phyloP scores from a whole-genome alignment of 371 early-diverging fungal species.

The Fennellomyces sp. region DNA sequence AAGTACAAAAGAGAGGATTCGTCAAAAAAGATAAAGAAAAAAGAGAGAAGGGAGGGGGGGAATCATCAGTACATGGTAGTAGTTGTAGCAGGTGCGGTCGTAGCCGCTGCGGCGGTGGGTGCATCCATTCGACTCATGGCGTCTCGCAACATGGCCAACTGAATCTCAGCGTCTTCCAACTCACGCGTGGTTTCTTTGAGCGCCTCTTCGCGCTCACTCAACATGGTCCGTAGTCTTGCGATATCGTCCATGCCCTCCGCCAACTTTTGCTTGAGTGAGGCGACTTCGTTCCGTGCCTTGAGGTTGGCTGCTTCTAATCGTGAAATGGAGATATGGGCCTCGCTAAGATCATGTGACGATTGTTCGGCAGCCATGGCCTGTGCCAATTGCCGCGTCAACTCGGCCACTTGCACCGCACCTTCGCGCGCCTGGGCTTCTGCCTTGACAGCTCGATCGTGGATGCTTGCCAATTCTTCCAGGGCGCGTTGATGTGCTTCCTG shows the following conservation, averaged over 20 bases:
- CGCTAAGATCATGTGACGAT: slow-evolving; percentile 36
- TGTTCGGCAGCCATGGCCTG: slow-evolving; percentile 17
- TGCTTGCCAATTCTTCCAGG: slow-evolving; percentile 41
- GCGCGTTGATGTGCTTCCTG: slow-evolving; percentile 53
- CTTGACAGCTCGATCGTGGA: slow-evolving; percentile 41
- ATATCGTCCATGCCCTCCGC: slow-evolving; percentile 60
- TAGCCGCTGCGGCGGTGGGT: background rate
- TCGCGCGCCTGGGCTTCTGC: slow-evolving; percentile 54
- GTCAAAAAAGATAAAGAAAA: background rate
- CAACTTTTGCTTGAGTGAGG: slow-evolving; percentile 52
- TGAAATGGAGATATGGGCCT: slow-evolving; percentile 58
- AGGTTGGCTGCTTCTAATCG: slow-evolving; percentile 62
- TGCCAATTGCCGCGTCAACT: slow-evolving; percentile 28
- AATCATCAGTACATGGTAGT: background rate
- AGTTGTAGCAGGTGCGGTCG: slow-evolving; percentile 2
- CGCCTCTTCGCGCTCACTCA: slow-evolving; percentile 54
- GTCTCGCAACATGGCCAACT: slow-evolving; percentile 63
- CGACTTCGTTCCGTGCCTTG: slow-evolving; percentile 59
- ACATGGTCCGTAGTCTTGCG: slow-evolving; percentile 40
- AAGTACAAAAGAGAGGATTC: background rate
- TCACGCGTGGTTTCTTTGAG: slow-evolving; percentile 49
- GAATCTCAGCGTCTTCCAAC: slow-evolving; percentile 64
- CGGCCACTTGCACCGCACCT: slow-evolving; percentile 26
- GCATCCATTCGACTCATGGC: slow-evolving; percentile 58
- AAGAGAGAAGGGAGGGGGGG: background rate